These are phyloP conservation scores for Glomus cerebriforme DNA, from an alignment of 192 early-diverging fungal genomes.

Conservation along the genomic window DNA sequence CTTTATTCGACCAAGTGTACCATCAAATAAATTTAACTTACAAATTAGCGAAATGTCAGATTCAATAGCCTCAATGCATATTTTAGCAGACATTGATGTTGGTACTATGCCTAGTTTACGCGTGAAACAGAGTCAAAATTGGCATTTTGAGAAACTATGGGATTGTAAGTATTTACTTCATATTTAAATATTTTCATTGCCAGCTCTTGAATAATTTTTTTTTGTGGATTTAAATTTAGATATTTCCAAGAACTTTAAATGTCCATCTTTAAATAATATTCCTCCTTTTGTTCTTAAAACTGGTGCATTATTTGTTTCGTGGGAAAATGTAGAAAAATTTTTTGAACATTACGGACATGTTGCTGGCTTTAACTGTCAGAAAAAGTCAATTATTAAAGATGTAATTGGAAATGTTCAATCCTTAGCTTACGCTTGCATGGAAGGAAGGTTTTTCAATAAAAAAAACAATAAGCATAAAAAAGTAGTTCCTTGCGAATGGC, in stretches of 20 bases:
- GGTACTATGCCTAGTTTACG: slow-evolving; percentile 8
- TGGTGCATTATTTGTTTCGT: neutral
- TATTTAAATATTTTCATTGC: neutral
- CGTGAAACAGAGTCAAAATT: neutral
- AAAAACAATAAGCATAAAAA: neutral
- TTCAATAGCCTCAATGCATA: neutral
- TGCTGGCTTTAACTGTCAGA: neutral
- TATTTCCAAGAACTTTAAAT: neutral
- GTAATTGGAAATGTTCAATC: neutral
- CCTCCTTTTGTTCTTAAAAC: neutral
- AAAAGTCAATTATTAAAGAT: neutral
- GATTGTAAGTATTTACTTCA: slow-evolving; percentile 1
- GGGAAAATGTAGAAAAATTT: slow-evolving; percentile 13
- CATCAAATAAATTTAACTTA: neutral
- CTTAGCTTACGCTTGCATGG: neutral
- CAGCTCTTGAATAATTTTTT: neutral
- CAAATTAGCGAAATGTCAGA: slow-evolving; percentile 16
- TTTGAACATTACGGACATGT: neutral
- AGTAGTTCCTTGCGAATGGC: neutral
- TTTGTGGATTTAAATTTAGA: neutral
- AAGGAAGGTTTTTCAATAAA: neutral
- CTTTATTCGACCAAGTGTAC: neutral
- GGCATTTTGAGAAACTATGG: slow-evolving; percentile 22
- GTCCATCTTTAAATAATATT: neutral
- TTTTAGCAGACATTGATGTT: slow-evolving; percentile 3